Evolutionary conservation across 2,329 filamentous ascomycete genomes (phyloP).

Genomic region (Rhinocladiella similis): DNA sequence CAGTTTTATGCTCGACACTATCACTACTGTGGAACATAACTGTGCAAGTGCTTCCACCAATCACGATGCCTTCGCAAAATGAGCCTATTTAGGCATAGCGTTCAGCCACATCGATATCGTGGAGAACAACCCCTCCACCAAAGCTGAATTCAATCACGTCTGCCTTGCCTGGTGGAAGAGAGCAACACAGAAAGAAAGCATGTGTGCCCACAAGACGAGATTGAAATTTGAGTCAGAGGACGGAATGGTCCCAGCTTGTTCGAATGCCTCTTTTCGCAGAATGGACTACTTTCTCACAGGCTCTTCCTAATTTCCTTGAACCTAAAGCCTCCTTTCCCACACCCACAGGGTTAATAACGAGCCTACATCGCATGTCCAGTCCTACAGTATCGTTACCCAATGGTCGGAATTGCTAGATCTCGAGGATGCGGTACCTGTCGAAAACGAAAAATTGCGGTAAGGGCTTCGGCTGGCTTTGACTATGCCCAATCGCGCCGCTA

Average conservation of each 20-base stretch:
- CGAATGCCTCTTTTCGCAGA: slow-evolving; percentile 9
- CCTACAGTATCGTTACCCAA: background rate
- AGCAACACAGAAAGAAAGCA: background rate
- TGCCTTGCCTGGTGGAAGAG: background rate
- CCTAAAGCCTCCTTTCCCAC: background rate
- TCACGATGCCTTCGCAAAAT: slow-evolving; percentile 14
- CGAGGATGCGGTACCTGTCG: slow-evolving; percentile 33
- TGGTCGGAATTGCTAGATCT: slow-evolving; percentile 32
- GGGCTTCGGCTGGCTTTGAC: background rate
- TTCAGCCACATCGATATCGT: slow-evolving; percentile 1
- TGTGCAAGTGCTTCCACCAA: background rate
- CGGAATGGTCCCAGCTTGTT: background rate
- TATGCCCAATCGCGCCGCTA: background rate
- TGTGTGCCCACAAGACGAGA: background rate
- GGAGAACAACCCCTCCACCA: background rate
- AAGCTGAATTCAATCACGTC: background rate
- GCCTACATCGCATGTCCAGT: background rate
- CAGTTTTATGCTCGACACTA: too few species aligned
- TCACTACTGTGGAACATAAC: too few species aligned
- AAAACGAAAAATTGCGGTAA: slow-evolving; percentile 32
- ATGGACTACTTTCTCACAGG: slow-evolving; percentile 11
- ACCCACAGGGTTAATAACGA: background rate
- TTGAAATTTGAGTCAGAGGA: background rate
- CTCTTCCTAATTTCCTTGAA: background rate
- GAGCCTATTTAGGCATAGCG: slow-evolving; percentile 11